Conservation (phyloP, 2,329 filamentous ascomycete species). For the Aspergillus costaricaensis region DNA sequence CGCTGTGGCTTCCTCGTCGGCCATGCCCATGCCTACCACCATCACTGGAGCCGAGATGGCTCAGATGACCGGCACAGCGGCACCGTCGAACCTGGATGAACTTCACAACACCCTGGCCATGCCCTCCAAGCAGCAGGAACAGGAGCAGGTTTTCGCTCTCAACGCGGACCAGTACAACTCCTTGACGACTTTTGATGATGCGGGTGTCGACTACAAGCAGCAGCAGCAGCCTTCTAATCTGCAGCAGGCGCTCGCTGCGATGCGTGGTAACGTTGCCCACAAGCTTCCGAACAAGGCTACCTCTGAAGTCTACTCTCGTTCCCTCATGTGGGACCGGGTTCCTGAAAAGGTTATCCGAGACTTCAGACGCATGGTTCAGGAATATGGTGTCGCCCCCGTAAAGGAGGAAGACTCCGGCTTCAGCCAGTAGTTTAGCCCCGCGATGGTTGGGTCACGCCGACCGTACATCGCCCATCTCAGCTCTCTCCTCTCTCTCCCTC, state of each 20-base stretch:
- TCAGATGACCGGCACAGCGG: slow-evolving; percentile 35
- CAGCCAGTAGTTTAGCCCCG: slow-evolving; percentile 15
- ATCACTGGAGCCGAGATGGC: slow-evolving; percentile 44
- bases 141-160: slow-evolving; percentile 84
- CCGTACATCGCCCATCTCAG: slow-evolving; percentile 11
- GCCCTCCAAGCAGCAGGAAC: slow-evolving; percentile 80
- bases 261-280: slow-evolving; percentile 70
- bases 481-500: slow-evolving; percentile 4
- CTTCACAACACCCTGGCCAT: slow-evolving; percentile 69
- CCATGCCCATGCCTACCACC: slow-evolving; percentile 32
- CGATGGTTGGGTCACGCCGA: slow-evolving; percentile 3
- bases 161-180: slow-evolving; percentile 87
- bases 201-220: slow-evolving; percentile 39
- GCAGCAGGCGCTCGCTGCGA: slow-evolving; percentile 70
- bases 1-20: slow-evolving; percentile 28
- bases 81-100: slow-evolving; percentile 57
- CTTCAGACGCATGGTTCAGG: slow-evolving; percentile 87
- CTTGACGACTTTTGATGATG: slow-evolving; percentile 69
- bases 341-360: slow-evolving; percentile 87
- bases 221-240: slow-evolving; percentile 46
- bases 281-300: slow-evolving; percentile 55
- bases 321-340: slow-evolving; percentile 91
- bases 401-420: slow-evolving; percentile 35
- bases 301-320: slow-evolving; percentile 89
- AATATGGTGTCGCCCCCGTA: slow-evolving; percentile 55